These are phyloP conservation scores for Smithsoniella earleae DNA, from an alignment of 163 green algal genomes.

Conservation along the genomic window DNA sequence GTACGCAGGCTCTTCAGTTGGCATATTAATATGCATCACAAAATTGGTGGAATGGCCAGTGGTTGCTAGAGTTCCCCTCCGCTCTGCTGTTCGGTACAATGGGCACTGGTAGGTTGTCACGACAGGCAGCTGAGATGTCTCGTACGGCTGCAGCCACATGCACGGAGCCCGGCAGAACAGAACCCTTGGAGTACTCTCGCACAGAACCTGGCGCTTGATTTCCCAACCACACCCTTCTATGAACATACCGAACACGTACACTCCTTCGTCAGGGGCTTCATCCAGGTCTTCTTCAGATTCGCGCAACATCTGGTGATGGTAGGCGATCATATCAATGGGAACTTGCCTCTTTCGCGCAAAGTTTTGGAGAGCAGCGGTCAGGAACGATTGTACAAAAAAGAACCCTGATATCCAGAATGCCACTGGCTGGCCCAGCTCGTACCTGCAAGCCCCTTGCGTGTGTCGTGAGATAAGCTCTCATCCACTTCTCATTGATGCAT, in stretches of 20 bases:
- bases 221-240: conserved; percentile 67
- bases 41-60: conserved; percentile 72
- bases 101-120: conserved; percentile 58
- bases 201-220: conserved; percentile 38
- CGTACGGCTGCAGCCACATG: conserved; percentile 60
- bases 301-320: conserved; percentile 58
- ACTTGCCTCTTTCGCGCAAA: conserved; percentile 49
- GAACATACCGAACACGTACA: conserved; percentile 58
- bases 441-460: too few species aligned
- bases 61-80: conserved; percentile 58
- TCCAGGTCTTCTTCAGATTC: conserved; percentile 37
- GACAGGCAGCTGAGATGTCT: conserved; percentile 35
- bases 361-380: conserved; percentile 64
- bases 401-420: conserved; percentile 66
- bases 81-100: conserved; percentile 58
- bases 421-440: conserved; percentile 44
- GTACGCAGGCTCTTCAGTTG: conserved; percentile 43
- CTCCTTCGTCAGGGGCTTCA: conserved; percentile 45
- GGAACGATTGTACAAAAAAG: conserved; percentile 73
- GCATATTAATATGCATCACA: conserved; percentile 66
- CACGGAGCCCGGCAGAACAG: conserved; percentile 56
- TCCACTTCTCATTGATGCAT: too few species aligned
- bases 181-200: conserved; percentile 54
- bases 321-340: conserved; percentile 65
- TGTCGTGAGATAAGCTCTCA: too few species aligned